Base-by-base conservation (phyloP, 2,329 filamentous ascomycete genomes). In the Pseudogymnoascus sp. region DNA sequence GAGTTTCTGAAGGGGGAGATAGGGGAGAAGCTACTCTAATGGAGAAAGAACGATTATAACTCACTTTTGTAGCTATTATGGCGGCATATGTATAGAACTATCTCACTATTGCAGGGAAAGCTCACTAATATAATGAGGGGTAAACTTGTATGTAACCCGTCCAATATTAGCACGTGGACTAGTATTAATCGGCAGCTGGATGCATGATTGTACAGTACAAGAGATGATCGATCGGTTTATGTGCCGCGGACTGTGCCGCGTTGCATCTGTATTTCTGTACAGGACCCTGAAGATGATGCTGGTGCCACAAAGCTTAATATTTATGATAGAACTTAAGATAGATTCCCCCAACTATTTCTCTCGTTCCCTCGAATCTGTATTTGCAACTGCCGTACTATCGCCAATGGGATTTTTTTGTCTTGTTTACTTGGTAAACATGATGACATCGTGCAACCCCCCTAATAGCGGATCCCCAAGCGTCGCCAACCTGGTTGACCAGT, bases 401-500 rank as follows among this genome's bases (percentile, higher is more conserved):
- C 6, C 6, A 16, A 28, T 31, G 3, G 9, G n/a, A 16, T 9
- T 9, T 43, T 28, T 28, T 28, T 7, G 21, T 7, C 23, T 28
- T 53, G 23, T 53, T 53, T 53, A 53, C 23, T 8, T 16, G n/a
- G 43, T 53, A 53, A 53, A 53, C 43, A 53, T 53, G 43, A 53
- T 53, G 43, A 49, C 43, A 53, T 53, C 43, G 43, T 53, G 43
- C 23, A 53, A 53, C 42, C 43, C 43, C 43, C 43, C 43, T 53
- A 53, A 53, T 53, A 53, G 43, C 43, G 43, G 43, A 53, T 31
- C 43, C 43, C 14, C 43, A 31, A 53, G 43, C 43, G 43, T 53
- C 43, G 43, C 43, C 43, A 53, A 53, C 43, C 23, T 53, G 43
- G 43, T 53, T 53, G 43, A 53, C 43, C 43, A 53, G 43, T 53